These are phyloP conservation scores for Hordeum marinum DNA, from an alignment of 176 grass and related monocot genomes.

Conservation along the genomic window DNA sequence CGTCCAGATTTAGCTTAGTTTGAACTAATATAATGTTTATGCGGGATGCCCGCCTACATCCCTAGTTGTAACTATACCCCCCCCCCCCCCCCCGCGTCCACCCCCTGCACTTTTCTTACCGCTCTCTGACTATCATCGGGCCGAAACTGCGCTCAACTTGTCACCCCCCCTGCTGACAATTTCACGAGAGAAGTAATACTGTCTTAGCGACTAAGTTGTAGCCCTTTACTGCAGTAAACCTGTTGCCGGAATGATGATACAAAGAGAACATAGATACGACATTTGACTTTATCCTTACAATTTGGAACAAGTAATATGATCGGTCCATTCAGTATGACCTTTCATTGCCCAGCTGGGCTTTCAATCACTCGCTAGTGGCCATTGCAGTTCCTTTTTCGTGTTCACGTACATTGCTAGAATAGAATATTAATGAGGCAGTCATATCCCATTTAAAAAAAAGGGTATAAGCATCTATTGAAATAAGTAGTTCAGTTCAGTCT, in stretches of 20 bases:
- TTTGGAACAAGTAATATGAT: not conserved
- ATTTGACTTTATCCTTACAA: not conserved
- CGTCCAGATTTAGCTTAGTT: too few species aligned
- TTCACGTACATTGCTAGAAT: not conserved
- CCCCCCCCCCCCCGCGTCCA: too few species aligned
- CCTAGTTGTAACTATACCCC: too few species aligned
- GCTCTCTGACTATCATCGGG: too few species aligned
- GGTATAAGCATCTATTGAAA: not conserved
- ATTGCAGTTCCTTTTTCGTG: not conserved
- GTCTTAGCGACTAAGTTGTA: too few species aligned
- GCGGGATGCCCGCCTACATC: too few species aligned
- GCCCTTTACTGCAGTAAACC: not conserved
- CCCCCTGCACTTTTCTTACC: too few species aligned
- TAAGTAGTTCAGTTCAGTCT: not conserved
- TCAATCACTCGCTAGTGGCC: not conserved
- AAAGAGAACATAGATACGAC: not conserved
- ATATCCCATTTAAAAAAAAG: slow-evolving; percentile 2
- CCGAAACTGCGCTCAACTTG: too few species aligned
- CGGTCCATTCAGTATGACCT: not conserved
- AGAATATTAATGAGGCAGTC: slow-evolving; percentile 14
- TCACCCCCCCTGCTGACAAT: too few species aligned
- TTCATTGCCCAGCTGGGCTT: not conserved
- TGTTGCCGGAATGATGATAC: not conserved
- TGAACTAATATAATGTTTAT: too few species aligned
- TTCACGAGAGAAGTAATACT: too few species aligned